phyloP scores from a whole-genome alignment of 805 yeast species.

The Maudiozyma serrabonitensis region DNA sequence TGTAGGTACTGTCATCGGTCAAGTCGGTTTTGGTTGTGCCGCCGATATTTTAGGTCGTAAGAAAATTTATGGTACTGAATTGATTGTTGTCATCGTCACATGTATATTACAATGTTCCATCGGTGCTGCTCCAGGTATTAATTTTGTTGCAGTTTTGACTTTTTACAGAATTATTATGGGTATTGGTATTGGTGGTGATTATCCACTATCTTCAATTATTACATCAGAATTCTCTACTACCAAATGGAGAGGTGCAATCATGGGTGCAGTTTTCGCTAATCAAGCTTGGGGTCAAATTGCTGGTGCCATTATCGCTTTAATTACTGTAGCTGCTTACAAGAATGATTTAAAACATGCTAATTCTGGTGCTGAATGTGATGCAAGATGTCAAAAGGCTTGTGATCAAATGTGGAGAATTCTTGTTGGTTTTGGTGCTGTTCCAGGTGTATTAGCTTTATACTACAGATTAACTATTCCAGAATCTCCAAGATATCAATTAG shows the following conservation, averaged over 20 bases:
- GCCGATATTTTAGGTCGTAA: slow-evolving; percentile 84
- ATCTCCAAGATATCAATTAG: slow-evolving; percentile 85
- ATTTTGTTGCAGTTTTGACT: slow-evolving; percentile 62
- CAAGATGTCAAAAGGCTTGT: slow-evolving; percentile 61
- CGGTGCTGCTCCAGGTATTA: slow-evolving; percentile 63
- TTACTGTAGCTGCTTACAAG: slow-evolving; percentile 72
- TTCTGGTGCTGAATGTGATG: slow-evolving; percentile 51
- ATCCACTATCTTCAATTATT: slow-evolving; percentile 87
- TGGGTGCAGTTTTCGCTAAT: slow-evolving; percentile 93
- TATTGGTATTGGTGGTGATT: slow-evolving; percentile 96
- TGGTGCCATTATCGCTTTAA: slow-evolving; percentile 75
- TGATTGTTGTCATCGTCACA: slow-evolving; percentile 74
- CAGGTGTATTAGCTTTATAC: slow-evolving; percentile 76
- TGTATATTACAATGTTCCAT: slow-evolving; percentile 67
- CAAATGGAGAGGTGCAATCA: slow-evolving; percentile 96
- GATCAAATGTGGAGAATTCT: slow-evolving; percentile 94
- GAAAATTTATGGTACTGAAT: slow-evolving; percentile 76
- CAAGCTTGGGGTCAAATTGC: slow-evolving; percentile 94
- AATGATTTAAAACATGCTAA: slow-evolving; percentile 44
- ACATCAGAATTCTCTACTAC: slow-evolving; percentile 90
- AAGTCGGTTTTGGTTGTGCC: slow-evolving; percentile 69
- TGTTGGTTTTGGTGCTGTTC: slow-evolving; percentile 83
- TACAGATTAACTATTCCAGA: slow-evolving; percentile 91
- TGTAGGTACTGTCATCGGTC: slow-evolving; percentile 91
- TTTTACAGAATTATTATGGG: slow-evolving; percentile 84